A percentile compares a stretch with the other conserved stretches of the same genome.
Conservation (phyloP, 108 stramenopile genomes). For the Cyclotella cryptica region DNA sequence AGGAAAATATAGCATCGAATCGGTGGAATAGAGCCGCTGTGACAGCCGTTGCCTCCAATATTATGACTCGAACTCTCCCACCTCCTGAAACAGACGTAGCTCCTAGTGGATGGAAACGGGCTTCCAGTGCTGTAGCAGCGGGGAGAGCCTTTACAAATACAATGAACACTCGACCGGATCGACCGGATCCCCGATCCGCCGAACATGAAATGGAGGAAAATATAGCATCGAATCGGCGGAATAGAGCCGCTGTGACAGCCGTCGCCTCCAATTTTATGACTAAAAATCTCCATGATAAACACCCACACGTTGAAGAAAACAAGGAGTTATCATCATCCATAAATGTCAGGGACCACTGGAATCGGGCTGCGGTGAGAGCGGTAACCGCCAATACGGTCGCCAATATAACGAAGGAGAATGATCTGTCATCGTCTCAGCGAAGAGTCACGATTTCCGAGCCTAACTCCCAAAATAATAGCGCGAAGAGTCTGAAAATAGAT, state of each 20-base stretch:
- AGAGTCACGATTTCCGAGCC: constrained; percentile 1
- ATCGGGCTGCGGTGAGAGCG: not conserved
- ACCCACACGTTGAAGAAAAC: not conserved
- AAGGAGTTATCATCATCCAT: not conserved
- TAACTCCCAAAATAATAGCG: constrained; percentile 10
- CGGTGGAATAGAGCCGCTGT: constrained; percentile 5
- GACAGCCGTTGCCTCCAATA: not conserved
- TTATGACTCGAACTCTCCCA: constrained; percentile 1
- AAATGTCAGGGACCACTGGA: not conserved
- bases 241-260: not conserved
- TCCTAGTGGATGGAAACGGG: not conserved
- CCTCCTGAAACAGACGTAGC: not conserved
- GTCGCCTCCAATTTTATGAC: not conserved
- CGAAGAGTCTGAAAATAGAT: not conserved
- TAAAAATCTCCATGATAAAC: not conserved
- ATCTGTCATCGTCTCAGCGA: not conserved
- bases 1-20: not conserved
- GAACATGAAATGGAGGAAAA: not conserved
- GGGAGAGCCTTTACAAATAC: not conserved
- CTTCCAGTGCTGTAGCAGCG: not conserved
- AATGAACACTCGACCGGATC: not conserved
- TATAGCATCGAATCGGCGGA: not conserved
- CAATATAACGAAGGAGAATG: not conserved
- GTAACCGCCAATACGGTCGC: not conserved
- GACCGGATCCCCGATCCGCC: not conserved